Evolutionary conservation across 2,329 filamentous ascomycete genomes (phyloP).

Genomic region (Grosmannia huntii): DNA sequence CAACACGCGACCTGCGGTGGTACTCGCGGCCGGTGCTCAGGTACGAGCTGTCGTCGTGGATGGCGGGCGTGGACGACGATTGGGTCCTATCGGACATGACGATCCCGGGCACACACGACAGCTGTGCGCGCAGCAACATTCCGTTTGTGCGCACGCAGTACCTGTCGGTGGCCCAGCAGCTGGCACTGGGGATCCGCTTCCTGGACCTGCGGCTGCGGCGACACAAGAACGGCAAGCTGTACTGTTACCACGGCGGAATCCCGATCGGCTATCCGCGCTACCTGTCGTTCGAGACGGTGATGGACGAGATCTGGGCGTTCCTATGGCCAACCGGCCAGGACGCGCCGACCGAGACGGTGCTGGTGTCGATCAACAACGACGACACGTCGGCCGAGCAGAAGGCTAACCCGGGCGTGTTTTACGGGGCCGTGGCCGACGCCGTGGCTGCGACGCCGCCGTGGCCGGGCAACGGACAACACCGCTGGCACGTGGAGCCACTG

Average conservation of each 20-base stretch:
- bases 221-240: slow-evolving; percentile 32
- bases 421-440: slow-evolving; percentile 39
- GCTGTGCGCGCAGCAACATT: slow-evolving; percentile 26
- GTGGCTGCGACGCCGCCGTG: slow-evolving; percentile 25
- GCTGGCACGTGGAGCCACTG: slow-evolving; percentile 48
- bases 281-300: slow-evolving; percentile 48
- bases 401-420: slow-evolving; percentile 23
- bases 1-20: slow-evolving; percentile 20
- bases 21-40: slow-evolving; percentile 20
- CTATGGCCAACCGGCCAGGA: slow-evolving; percentile 30
- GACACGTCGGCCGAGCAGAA: slow-evolving; percentile 48
- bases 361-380: slow-evolving; percentile 59
- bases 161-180: slow-evolving; percentile 46
- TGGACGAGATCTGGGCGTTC: slow-evolving; percentile 47
- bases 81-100: slow-evolving; percentile 49
- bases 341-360: slow-evolving; percentile 51
- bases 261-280: slow-evolving; percentile 51
- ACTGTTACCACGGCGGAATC: slow-evolving; percentile 59
- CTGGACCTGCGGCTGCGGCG: slow-evolving; percentile 44
- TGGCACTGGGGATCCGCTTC: slow-evolving; percentile 60
- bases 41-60: slow-evolving; percentile 42
- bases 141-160: slow-evolving; percentile 64
- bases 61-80: slow-evolving; percentile 44
- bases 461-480: slow-evolving; percentile 19
- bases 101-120: slow-evolving; percentile 64